phyloP scores from a whole-genome alignment of 805 yeast genomes.

The Yamadazyma sp. region DNA sequence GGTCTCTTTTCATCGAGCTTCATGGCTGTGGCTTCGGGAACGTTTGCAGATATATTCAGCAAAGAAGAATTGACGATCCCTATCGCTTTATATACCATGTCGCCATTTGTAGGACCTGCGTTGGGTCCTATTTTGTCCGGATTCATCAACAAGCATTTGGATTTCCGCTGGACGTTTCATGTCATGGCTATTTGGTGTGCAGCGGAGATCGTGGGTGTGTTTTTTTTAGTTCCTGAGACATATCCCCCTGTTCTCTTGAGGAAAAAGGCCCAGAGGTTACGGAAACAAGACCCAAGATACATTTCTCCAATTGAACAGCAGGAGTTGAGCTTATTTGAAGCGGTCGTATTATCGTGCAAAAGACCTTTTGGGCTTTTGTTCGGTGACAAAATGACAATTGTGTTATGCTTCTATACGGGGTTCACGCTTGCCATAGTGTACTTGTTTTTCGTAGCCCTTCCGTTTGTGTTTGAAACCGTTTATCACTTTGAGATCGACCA shows the following conservation, averaged over 20 bases:
- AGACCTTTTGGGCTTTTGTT: conserved; percentile 27
- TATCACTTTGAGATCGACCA: conserved; percentile 27
- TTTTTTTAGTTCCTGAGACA: conserved; percentile 29
- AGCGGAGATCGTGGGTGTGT: conserved; percentile 20
- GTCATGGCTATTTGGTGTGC: conserved; percentile 24
- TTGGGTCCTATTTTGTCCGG: conserved; percentile 30
- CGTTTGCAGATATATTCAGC: conserved; percentile 29
- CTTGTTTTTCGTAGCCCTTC: conserved; percentile 41
- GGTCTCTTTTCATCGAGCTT: conserved; percentile 30
- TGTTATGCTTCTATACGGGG: conserved; percentile 39
- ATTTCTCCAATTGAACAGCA: conserved; percentile 43
- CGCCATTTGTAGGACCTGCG: conserved; percentile 33
- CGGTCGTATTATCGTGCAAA: conserved; percentile 21
- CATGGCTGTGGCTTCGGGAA: conserved; percentile 31
- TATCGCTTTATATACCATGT: conserved; percentile 25
- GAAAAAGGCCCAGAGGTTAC: conserved; percentile 25
- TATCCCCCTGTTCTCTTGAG: conserved; percentile 26
- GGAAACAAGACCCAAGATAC: conserved; percentile 36
- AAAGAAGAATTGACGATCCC: conserved; percentile 23
- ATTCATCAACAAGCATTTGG: conserved; percentile 20
- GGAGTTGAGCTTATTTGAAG: conserved; percentile 17
- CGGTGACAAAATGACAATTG: conserved; percentile 28
- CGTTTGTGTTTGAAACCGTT: conserved; percentile 40
- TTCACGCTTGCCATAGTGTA: conserved; percentile 47
- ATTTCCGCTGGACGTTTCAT: conserved; percentile 28